Percentiles rank a stretch among this genome's conserved stretches.
Conservation (phyloP, 2,329 filamentous ascomycete species). For the Onygenales sp. region DNA sequence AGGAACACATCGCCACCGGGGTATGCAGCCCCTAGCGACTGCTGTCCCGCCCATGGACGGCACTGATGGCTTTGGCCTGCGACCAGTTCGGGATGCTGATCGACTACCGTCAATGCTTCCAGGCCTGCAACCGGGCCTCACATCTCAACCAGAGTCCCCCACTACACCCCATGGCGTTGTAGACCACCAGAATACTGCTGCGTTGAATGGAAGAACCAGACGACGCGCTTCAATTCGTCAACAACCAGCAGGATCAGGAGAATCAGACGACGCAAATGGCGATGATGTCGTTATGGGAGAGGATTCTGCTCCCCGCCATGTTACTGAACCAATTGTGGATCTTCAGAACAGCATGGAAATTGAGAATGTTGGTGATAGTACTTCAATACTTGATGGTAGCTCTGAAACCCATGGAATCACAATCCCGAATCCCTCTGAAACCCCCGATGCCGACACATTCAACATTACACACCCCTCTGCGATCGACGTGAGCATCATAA, state of each 20-base stretch:
- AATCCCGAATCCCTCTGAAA: conserved; percentile 70
- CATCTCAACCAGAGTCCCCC: conserved; percentile 86
- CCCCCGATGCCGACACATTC: conserved; percentile 82
- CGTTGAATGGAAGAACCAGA: conserved; percentile 49
- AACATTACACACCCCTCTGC: conserved; percentile 83
- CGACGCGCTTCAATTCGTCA: conserved; percentile 80
- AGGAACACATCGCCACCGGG: conserved; percentile 43
- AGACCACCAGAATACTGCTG: conserved; percentile 45
- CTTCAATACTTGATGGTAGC: conserved; percentile 63
- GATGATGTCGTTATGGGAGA: conserved; percentile 73
- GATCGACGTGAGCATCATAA: conserved; percentile 76
- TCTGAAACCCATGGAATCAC: conserved; percentile 64
- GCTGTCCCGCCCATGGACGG: conserved; percentile 59
- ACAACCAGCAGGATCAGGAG: conserved; percentile 75
- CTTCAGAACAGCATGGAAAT: conserved; percentile 77
- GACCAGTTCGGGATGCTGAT: conserved; percentile 72
- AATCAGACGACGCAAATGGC: conserved; percentile 74
- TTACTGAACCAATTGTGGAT: conserved; percentile 62
- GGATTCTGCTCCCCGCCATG: conserved; percentile 41
- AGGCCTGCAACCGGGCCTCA: conserved; percentile 56
- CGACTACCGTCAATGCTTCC: conserved; percentile 74
- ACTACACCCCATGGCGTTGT: conserved; percentile 70
- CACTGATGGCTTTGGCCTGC: conserved; percentile 61
- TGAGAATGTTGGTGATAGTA: conserved; percentile 75
- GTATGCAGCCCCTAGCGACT: conserved; percentile 58